Evolutionary conservation across 169 alveolate genomes (phyloP), one percentile per base, ranked within the genome.

Genomic region (Plasmodium fragile): DNA sequence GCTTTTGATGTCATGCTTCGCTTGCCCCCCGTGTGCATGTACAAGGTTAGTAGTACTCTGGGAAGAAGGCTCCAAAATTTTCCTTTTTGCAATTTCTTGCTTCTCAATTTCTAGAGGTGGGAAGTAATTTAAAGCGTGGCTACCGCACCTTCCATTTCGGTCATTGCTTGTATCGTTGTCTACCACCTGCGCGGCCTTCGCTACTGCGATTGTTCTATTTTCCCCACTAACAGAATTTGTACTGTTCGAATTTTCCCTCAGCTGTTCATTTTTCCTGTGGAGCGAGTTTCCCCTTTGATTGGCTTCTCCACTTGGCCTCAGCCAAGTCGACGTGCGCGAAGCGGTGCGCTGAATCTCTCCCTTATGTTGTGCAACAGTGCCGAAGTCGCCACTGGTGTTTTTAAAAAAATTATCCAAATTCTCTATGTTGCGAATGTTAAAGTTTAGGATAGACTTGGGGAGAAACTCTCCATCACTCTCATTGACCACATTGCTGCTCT

Each of bases 401-500:
- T 89, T 89, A 89, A 89, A 89, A 43, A 89, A 89, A 78, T 16
- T 55, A 53, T 89, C 72, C 55, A 89, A 77, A 49, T 77, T 89
- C 7, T 59, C 73, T 53, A 89, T 77, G 71, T 89, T 89, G 22
- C 94, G 85, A 78, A 89, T 89, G 41, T 78, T 70, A 43, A 89
- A 89, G 30, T 89, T 89, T 13, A 89, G 55, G 53, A 89, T 11
- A 22, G 94, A 89, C 71, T 45, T 78, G 45, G 89, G 71, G 4
- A 45, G 25, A 22, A 65, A 79, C 25, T 77, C 52, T 36, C 43
- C 70, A 22, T 6, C 28, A 3, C 45, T 78, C 22, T 73, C 65
- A 49, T 49, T 83, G 53, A 41, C 16, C 22, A 78, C n/a, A 4
- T 28, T 36, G 18, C 53, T 78, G 69, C 72, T 43, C 41, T 78